A percentile compares a stretch with the other conserved stretches of the same genome.
Evolutionary conservation across 768 basidiomycete genomes (phyloP).

Genomic region (Vishniacozyma victoriae): DNA sequence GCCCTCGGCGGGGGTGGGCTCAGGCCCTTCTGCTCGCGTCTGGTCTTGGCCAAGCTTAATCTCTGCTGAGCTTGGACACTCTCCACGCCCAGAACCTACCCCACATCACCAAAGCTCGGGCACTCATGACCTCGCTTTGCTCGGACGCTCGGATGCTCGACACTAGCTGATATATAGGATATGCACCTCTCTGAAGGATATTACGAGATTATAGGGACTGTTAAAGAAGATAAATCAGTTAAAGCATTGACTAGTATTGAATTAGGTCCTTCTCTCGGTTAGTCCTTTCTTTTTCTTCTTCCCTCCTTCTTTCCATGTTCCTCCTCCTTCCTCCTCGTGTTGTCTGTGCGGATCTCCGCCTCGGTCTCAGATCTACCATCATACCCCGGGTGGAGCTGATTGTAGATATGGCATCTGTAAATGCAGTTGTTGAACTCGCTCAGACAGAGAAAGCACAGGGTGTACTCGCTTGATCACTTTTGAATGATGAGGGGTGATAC

Average conservation of each 20-base stretch:
- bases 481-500: too few species aligned
- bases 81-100: not conserved
- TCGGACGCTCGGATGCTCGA: not conserved
- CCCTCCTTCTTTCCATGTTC: too few species aligned
- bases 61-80: not conserved
- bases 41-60: too few species aligned
- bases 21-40: too few species aligned
- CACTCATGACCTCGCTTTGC: not conserved
- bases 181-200: slow-evolving; percentile 54
- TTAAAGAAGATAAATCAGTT: slow-evolving; percentile 55
- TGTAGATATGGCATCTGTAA: slow-evolving; percentile 40
- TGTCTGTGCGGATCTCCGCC: not conserved
- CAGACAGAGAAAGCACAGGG: slow-evolving; percentile 37
- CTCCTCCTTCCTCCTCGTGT: too few species aligned
- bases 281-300: too few species aligned
- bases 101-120: too few species aligned
- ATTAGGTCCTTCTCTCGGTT: slow-evolving; percentile 62
- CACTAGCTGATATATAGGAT: slow-evolving; percentile 44
- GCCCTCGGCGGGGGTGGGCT: too few species aligned
- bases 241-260: slow-evolving; percentile 55
- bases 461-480: slow-evolving; percentile 17
- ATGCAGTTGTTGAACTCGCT: slow-evolving; percentile 33
- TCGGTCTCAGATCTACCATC: not conserved
- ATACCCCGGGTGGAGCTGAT: too few species aligned
- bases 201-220: slow-evolving; percentile 65